Evolutionary conservation across 257 asterid genomes (phyloP).

Genomic region (Nicotiana knightiana): DNA sequence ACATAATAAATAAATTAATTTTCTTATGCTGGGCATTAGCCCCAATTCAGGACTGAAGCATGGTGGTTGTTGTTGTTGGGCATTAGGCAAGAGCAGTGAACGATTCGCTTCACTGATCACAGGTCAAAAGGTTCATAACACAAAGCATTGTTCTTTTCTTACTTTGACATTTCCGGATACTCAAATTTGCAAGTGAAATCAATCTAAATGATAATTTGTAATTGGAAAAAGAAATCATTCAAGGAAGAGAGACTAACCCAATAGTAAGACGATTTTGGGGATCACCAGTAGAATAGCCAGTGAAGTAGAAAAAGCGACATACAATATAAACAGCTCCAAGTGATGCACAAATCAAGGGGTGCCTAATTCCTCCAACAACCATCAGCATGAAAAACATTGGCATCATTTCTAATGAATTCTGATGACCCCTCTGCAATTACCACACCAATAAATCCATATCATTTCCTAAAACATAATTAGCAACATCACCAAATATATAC

Average conservation of each 20-base stretch:
- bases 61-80: background rate
- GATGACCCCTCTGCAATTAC: conserved; percentile 85
- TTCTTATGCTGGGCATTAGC: background rate
- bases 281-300: conserved; percentile 71
- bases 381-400: conserved; percentile 54
- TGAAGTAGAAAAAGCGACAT: conserved; percentile 69
- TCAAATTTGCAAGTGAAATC: background rate
- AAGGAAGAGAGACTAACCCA: conserved; percentile 44
- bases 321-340: conserved; percentile 47
- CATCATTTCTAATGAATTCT: conserved; percentile 87
- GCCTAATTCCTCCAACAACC: conserved; percentile 69
- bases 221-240: background rate
- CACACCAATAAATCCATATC: conserved; percentile 6
- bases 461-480: background rate
- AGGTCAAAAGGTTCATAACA: background rate
- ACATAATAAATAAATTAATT: background rate
- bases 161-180: background rate
- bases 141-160: background rate
- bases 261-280: conserved; percentile 52
- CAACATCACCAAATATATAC: background rate
- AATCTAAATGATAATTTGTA: background rate
- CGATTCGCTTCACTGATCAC: background rate
- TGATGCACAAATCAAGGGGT: conserved; percentile 54
- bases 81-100: background rate
- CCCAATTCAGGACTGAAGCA: no score